phyloP scores from a whole-genome alignment of 805 yeast species.

The Kazachstania viticola region DNA sequence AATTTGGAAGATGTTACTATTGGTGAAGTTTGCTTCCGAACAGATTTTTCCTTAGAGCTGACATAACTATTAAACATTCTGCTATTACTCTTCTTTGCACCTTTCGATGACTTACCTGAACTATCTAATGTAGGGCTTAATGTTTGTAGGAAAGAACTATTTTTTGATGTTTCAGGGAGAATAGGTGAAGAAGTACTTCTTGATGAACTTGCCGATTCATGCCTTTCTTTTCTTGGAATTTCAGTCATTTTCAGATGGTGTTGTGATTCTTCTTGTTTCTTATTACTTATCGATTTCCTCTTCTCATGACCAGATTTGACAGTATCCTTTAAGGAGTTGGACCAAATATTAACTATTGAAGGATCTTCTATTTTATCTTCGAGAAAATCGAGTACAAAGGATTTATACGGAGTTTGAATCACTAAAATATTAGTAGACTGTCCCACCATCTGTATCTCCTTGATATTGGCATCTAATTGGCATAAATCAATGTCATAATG shows the following conservation, averaged over 20 bases:
- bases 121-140: too few species aligned
- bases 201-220: slow-evolving; percentile 1
- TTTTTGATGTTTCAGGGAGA: slow-evolving; percentile 12
- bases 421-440: slow-evolving; percentile 33
- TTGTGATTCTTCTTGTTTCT: not conserved
- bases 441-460: slow-evolving; percentile 44
- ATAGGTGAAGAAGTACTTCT: slow-evolving; percentile 14
- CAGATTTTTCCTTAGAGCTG: slow-evolving; percentile 8
- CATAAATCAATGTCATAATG: slow-evolving; percentile 44
- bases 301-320: slow-evolving; percentile 36
- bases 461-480: slow-evolving; percentile 42
- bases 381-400: slow-evolving; percentile 40
- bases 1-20: slow-evolving; percentile 23
- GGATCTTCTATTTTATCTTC: slow-evolving; percentile 38
- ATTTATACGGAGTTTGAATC: slow-evolving; percentile 40
- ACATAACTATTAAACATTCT: slow-evolving; percentile 29
- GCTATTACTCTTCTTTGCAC: slow-evolving; percentile 2
- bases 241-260: slow-evolving; percentile 1
- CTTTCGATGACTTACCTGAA: not conserved
- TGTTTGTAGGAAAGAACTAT: slow-evolving; percentile 1
- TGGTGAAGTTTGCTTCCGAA: slow-evolving; percentile 11
- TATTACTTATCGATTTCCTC: slow-evolving; percentile 2
- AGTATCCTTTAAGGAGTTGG: slow-evolving; percentile 39
- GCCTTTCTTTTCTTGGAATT: slow-evolving; percentile 16
- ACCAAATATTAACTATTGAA: slow-evolving; percentile 33